Percentiles rank a stretch among this genome's conserved stretches.
Conservation (phyloP, 2,329 filamentous ascomycete genomes). For the Colletotrichum kahawae region DNA sequence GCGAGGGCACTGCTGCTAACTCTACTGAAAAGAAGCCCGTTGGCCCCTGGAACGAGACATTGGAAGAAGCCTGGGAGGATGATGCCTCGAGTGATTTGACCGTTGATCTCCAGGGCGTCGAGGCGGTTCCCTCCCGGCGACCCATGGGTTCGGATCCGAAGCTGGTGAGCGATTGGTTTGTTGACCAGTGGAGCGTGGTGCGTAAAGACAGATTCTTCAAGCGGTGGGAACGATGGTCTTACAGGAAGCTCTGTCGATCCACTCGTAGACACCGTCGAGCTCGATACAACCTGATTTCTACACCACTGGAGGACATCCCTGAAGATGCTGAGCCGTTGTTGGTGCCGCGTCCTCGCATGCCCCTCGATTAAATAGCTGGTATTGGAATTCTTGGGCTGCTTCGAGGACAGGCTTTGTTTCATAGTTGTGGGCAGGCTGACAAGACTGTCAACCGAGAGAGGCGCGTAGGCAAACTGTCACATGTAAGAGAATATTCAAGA, state of each 20-base stretch:
- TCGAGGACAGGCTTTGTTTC: background rate
- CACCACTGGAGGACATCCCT: background rate
- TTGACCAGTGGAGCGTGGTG: background rate
- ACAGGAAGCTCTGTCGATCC: background rate
- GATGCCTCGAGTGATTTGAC: background rate
- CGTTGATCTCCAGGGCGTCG: background rate
- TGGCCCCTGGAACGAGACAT: background rate
- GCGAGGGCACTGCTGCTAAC: background rate
- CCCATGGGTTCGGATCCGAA: background rate
- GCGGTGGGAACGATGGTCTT: background rate
- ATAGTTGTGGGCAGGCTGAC: background rate
- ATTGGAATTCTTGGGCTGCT: too few relatives aligned
- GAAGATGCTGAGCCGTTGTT: background rate
- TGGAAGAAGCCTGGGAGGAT: background rate
- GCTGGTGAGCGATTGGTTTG: background rate
- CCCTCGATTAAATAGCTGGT: background rate
- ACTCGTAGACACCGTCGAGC: background rate
- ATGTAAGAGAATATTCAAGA: background rate
- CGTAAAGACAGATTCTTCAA: background rate
- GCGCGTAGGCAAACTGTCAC: background rate
- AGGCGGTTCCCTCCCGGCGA: background rate
- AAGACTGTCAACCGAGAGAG: background rate
- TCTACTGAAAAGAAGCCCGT: background rate
- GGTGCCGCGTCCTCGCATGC: background rate
- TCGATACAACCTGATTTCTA: background rate